Conservation (phyloP, 2,329 filamentous ascomycete species). For the Scopulariopsis brevicaulis region DNA sequence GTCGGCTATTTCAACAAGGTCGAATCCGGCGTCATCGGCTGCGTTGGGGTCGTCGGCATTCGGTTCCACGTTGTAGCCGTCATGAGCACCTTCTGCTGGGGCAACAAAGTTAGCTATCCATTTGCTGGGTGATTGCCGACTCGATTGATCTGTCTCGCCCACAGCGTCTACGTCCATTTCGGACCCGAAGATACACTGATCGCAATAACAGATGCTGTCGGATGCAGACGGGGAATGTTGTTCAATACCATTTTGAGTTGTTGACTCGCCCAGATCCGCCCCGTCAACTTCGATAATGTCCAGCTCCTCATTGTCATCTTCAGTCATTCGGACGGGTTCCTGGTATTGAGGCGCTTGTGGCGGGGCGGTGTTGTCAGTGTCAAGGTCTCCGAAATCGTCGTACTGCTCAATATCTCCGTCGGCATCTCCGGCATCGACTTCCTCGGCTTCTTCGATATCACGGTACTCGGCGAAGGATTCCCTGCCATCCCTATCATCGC, state of each 20-base stretch:
- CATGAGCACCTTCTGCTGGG: not conserved
- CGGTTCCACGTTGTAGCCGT: not conserved
- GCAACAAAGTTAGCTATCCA: not conserved
- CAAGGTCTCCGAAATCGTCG: conserved; percentile 13
- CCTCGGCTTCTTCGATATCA: conserved; percentile 7
- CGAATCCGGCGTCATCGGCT: not conserved
- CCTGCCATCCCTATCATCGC: conserved; percentile 6
- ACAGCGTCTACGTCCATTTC: not conserved
- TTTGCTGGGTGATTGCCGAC: not conserved
- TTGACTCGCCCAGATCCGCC: not conserved
- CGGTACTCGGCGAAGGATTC: not conserved
- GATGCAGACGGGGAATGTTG: not conserved
- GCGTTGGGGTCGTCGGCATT: not conserved
- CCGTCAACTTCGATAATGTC: not conserved
- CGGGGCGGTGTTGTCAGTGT: conserved; percentile 4
- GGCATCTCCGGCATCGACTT: conserved; percentile 9
- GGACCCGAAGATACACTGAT: not conserved
- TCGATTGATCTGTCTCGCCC: not conserved
- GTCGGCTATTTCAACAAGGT: conserved; percentile 4
- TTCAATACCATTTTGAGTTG: conserved; percentile 4
- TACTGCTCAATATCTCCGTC: conserved; percentile 5
- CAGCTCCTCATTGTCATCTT: conserved; percentile 5
- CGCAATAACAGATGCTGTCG: not conserved
- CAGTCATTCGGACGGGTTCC: conserved; percentile 6
- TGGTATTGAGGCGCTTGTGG: conserved; percentile 8